Conservation (phyloP, 176 grass and related monocot genomes). For the Cocos nucifera region DNA sequence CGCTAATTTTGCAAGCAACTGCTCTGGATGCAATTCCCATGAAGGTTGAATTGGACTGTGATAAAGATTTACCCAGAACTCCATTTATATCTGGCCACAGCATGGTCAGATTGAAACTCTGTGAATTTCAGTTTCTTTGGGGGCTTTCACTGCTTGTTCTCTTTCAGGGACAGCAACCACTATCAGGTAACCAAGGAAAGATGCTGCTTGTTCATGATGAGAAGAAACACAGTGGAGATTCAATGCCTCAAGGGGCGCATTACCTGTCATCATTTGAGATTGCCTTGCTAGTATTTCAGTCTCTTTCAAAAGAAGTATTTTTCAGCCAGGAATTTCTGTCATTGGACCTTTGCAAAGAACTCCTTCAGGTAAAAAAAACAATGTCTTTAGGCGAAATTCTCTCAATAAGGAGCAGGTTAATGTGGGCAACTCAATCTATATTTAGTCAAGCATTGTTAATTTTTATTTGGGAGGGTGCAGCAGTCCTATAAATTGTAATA, state of each 20-base stretch:
- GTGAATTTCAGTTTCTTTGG: constrained; percentile 82
- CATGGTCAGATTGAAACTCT: constrained; percentile 65
- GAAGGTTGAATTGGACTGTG: constrained; percentile 33
- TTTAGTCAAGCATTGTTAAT: too few species aligned
- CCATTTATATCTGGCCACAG: constrained; percentile 62
- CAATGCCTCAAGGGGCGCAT: constrained; percentile 36
- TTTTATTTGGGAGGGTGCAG: too few species aligned
- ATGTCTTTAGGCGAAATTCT: neutral
- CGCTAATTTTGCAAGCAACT: constrained; percentile 74
- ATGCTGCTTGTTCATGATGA: constrained; percentile 27
- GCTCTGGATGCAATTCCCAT: constrained; percentile 62
- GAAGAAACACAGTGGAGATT: constrained; percentile 23
- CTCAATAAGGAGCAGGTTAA: too few species aligned
- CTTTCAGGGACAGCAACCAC: constrained; percentile 38
- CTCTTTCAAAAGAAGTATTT: constrained; percentile 66
- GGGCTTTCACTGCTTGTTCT: constrained; percentile 64
- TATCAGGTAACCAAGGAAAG: constrained; percentile 26
- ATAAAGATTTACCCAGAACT: constrained; percentile 3
- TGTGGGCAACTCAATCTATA: too few species aligned
- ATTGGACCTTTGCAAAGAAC: constrained; percentile 53
- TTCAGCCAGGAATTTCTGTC: constrained; percentile 60
- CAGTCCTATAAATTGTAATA: too few species aligned
- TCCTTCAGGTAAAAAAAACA: constrained; percentile 74
- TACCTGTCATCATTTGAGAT: constrained; percentile 46
- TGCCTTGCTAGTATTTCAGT: constrained; percentile 41